Conservation (phyloP, 2,329 filamentous ascomycete genomes). For the Colletotrichum karsti region DNA sequence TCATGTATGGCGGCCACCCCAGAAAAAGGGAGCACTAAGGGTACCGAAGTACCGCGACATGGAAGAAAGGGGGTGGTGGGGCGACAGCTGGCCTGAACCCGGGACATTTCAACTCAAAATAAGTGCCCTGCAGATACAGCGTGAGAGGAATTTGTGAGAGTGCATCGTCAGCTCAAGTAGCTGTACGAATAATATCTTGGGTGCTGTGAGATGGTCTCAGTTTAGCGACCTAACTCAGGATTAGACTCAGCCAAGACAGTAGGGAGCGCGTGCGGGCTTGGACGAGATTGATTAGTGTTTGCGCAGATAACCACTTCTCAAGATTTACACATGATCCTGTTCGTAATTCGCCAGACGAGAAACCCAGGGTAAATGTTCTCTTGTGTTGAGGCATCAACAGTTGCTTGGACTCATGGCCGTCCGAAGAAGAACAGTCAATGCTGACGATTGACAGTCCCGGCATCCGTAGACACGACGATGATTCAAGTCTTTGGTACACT, state of each 20-base stretch:
- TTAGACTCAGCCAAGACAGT: conserved; percentile 3
- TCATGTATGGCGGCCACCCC: background rate
- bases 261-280: too few relatives aligned
- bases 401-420: background rate
- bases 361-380: too few relatives aligned
- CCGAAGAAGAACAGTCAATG: background rate
- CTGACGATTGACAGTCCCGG: background rate
- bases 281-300: background rate
- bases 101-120: conserved; percentile 13
- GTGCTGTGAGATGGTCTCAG: background rate
- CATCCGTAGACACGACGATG: background rate
- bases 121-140: background rate
- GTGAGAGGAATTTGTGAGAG: too few relatives aligned
- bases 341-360: too few relatives aligned
- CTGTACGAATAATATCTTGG: too few relatives aligned
- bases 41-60: conserved; percentile 9
- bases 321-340: background rate
- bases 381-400: too few relatives aligned
- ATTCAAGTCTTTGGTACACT: background rate
- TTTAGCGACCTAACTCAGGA: background rate
- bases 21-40: conserved; percentile 18
- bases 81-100: conserved; percentile 20
- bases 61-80: conserved; percentile 18
- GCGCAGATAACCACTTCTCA: background rate
- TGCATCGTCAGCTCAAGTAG: too few relatives aligned